A percentile compares a stretch with the other conserved stretches of the same genome.
phyloP scores from a whole-genome alignment of 2,329 filamentous ascomycete species.

The Venturia oleaginea region DNA sequence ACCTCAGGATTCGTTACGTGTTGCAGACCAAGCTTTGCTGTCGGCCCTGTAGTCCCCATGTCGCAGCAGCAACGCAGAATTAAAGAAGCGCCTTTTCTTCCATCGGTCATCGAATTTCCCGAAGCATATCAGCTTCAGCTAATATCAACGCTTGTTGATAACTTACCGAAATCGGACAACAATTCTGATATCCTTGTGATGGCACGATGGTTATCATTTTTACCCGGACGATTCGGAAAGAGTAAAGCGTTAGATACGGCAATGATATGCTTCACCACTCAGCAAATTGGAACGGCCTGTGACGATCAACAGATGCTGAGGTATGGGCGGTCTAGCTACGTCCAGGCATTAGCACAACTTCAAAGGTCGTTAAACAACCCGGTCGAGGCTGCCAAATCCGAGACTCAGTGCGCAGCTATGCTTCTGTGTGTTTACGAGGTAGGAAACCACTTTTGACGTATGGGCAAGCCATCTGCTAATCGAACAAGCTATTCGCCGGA shows the following conservation, averaged over 20 bases:
- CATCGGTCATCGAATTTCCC: not conserved
- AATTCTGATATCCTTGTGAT: constrained; percentile 4
- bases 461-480: not conserved
- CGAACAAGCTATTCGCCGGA: constrained; percentile 1
- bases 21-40: not conserved
- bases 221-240: constrained; percentile 3
- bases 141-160: not conserved
- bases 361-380: constrained; percentile 5
- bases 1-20: not conserved
- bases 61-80: not conserved
- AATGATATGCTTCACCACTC: constrained; percentile 3
- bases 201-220: not conserved
- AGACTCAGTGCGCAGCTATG: constrained; percentile 8
- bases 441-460: not conserved
- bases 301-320: constrained; percentile 8
- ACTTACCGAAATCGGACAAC: not conserved
- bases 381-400: constrained; percentile 2
- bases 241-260: constrained; percentile 6
- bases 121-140: constrained; percentile 7
- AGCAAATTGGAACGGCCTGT: constrained; percentile 1
- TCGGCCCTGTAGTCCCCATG: not conserved
- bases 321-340: not conserved
- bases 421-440: constrained; percentile 10
- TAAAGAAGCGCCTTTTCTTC: not conserved
- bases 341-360: not conserved